Percentiles rank a stretch among this genome's conserved stretches.
phyloP scores from a whole-genome alignment of 2,329 filamentous ascomycete genomes.

The Diaporthe caulivora region DNA sequence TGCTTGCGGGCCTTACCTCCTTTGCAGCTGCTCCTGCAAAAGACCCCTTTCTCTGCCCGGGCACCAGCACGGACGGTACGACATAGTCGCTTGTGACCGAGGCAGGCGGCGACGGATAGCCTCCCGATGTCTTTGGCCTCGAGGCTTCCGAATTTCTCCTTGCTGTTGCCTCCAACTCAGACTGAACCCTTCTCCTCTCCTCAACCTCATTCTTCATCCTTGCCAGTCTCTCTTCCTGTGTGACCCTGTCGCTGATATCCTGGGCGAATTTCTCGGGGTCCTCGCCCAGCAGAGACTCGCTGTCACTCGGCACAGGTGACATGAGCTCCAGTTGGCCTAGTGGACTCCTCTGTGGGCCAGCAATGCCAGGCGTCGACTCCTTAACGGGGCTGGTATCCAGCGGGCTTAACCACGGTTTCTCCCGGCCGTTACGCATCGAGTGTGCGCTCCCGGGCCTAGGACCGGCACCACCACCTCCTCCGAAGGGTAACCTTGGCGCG shows the following conservation, averaged over 20 bases:
- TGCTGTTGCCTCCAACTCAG: slow-evolving; percentile 31
- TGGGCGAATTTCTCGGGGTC: slow-evolving; percentile 47
- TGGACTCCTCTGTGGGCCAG: slow-evolving; percentile 51
- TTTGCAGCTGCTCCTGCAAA: slow-evolving; percentile 3
- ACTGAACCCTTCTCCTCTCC: slow-evolving; percentile 16
- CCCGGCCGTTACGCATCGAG: slow-evolving; percentile 50
- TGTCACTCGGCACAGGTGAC: slow-evolving; percentile 42
- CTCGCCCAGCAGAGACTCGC: slow-evolving; percentile 48
- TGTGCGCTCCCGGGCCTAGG: slow-evolving; percentile 51
- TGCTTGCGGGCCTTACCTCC: slow-evolving; percentile 25
- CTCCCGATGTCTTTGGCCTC: slow-evolving; percentile 33
- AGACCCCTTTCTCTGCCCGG: slow-evolving; percentile 7
- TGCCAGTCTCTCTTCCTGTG: slow-evolving; percentile 42
- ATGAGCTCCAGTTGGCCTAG: slow-evolving; percentile 56
- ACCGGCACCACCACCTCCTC: slow-evolving; percentile 28
- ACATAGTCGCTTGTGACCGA: slow-evolving; percentile 45
- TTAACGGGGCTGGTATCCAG: slow-evolving; percentile 60
- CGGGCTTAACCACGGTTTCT: slow-evolving; percentile 59
- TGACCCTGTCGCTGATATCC: slow-evolving; percentile 43
- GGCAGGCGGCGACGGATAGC: slow-evolving; percentile 51
- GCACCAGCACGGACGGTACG: background rate
- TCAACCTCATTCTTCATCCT: slow-evolving; percentile 35
- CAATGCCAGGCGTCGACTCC: slow-evolving; percentile 44
- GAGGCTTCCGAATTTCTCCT: slow-evolving; percentile 20
- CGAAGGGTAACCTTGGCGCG: slow-evolving; percentile 37